Evolutionary conservation across 2,329 filamentous ascomycete genomes (phyloP), one percentile per base, ranked within the genome.

Genomic region (Aspergillus fischeri): DNA sequence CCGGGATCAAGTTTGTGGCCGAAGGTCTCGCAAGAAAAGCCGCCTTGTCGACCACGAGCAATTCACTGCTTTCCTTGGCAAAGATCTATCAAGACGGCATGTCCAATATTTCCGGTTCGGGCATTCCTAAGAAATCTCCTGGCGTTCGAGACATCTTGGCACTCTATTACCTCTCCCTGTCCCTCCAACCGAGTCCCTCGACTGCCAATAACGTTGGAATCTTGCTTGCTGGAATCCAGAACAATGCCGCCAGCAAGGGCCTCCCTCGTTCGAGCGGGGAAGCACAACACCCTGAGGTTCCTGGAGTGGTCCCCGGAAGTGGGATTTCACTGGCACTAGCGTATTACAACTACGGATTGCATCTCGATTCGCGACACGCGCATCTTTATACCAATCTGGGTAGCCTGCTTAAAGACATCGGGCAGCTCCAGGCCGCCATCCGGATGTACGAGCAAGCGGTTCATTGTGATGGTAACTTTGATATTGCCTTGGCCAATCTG

Each of bases 161-260:
- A 1, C 82, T 99, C 11, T 99, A 99, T 73, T 99, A 99, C 69
- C 81, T 99, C 2, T 99, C 94, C 0, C 78, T 99, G 3, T 96
- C 94, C 0, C 81, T 99, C 2, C 94, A 97, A 62, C 92, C 94
- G 50, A 97, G 94, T 67, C 94, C 94, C 2, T 99, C 94, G 0
- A 99, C 94, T 0, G 94, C 94, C 0, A 99, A 99, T 71, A 99
- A 99, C 71, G 92, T 99, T 11, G 94, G 94, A 3, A 99, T 99
- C 55, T 81, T 99, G 28, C 84, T 99, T n/a, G 94, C 94, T 4
- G 91, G 94, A 56, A 90, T 97, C 21, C 94, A 96, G 69, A 92
- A 96, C 65, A 80, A 80, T 27, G 69, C 72, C 11, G 75, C 76
- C 3, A 74, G 76, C 8, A 80, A 77, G 55, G 64, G 64, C 21